A percentile compares a stretch with the other conserved stretches of the same genome.
Evolutionary conservation across 805 yeast species (phyloP).

Genomic region (Barnettozyma sp.): DNA sequence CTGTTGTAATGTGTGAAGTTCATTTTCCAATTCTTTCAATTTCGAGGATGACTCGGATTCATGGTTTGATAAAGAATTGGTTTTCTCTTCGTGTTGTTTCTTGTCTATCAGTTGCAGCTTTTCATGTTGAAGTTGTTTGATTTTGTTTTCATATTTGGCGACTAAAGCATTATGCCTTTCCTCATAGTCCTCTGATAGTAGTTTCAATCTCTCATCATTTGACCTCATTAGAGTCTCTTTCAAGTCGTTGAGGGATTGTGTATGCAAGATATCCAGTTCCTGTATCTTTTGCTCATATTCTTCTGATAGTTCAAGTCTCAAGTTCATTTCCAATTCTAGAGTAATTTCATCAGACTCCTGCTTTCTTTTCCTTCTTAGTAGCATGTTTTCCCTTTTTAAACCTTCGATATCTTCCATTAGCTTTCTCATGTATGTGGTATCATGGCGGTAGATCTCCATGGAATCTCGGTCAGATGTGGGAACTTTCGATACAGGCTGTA

Average conservation of each 20-base stretch:
- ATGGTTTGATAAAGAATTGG: too few relatives aligned
- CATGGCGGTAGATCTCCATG: constrained; percentile 12
- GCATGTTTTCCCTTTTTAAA: constrained; percentile 14
- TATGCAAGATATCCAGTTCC: constrained; percentile 32
- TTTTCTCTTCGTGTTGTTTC: not conserved
- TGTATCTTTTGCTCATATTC: constrained; percentile 31
- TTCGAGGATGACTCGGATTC: not conserved
- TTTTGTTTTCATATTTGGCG: not conserved
- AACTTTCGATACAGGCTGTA: constrained; percentile 24
- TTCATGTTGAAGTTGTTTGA: not conserved
- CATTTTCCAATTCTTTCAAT: not conserved
- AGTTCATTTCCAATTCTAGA: constrained; percentile 22
- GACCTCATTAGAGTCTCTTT: constrained; percentile 23
- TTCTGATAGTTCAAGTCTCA: constrained; percentile 26
- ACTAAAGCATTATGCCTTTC: constrained; percentile 6
- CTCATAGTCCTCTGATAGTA: constrained; percentile 28
- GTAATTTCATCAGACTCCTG: constrained; percentile 15
- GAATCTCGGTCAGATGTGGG: constrained; percentile 19
- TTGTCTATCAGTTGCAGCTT: not conserved
- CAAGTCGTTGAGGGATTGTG: constrained; percentile 27
- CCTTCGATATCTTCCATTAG: constrained; percentile 17
- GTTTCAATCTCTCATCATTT: constrained; percentile 28
- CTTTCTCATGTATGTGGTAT: constrained; percentile 6
- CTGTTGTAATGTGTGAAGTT: not conserved
- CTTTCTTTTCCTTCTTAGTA: constrained; percentile 23